phyloP scores from a whole-genome alignment of 2,329 filamentous ascomycete genomes.

The Neospermospora avenae region DNA sequence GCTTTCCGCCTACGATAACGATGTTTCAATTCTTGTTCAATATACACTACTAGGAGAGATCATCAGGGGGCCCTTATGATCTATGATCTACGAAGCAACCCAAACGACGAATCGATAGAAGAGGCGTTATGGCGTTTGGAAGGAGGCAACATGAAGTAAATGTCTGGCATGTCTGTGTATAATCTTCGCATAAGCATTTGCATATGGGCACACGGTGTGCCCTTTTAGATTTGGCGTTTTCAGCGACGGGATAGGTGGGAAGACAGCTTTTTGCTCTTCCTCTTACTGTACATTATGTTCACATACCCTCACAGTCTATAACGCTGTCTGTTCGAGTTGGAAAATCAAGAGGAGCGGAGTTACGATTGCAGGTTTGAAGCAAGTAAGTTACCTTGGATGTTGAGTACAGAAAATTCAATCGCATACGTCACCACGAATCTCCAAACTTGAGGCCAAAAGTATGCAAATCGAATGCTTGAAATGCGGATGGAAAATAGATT shows the following conservation, averaged over 20 bases:
- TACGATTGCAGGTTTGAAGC: background rate
- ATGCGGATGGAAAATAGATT: background rate
- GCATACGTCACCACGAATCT: background rate
- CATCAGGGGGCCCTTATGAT: slow-evolving; percentile 23
- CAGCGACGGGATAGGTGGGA: slow-evolving; percentile 16
- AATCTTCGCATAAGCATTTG: slow-evolving; percentile 24
- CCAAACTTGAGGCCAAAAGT: background rate
- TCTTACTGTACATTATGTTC: slow-evolving; percentile 24
- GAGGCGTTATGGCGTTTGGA: slow-evolving; percentile 29
- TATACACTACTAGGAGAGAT: slow-evolving; percentile 20
- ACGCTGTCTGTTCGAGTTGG: slow-evolving; percentile 20
- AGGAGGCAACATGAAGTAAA: slow-evolving; percentile 4
- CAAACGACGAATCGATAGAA: slow-evolving; percentile 12
- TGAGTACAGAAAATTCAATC: background rate
- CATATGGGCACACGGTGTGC: slow-evolving; percentile 19
- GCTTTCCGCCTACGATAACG: slow-evolving; percentile 29
- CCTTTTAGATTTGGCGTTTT: slow-evolving; percentile 29
- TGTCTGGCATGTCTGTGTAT: slow-evolving; percentile 21
- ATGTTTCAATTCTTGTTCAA: slow-evolving; percentile 10
- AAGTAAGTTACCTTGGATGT: background rate
- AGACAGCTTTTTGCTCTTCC: slow-evolving; percentile 21
- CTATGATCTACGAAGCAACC: slow-evolving; percentile 27
- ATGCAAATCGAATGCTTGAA: background rate
- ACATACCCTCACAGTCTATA: slow-evolving; percentile 30
- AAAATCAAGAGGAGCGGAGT: background rate